These are phyloP conservation scores for Fusarium tjaetaba DNA, from an alignment of 2,329 filamentous ascomycete species.

Conservation along the genomic window DNA sequence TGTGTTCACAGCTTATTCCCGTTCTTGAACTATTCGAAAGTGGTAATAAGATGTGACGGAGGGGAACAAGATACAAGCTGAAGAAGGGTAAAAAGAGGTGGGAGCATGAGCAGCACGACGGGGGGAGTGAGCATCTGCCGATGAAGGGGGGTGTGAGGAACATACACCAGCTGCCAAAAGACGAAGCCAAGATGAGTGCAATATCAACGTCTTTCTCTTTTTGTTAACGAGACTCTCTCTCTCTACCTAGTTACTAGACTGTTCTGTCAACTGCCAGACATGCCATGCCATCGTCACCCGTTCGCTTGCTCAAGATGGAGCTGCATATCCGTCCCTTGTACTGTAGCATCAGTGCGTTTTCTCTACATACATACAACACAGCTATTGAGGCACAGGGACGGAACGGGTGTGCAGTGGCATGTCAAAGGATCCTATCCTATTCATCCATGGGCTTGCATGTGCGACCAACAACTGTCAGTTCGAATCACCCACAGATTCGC, in stretches of 20 bases:
- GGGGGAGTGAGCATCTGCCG: constrained; percentile 14
- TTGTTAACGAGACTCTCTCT: neutral
- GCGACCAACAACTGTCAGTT: constrained; percentile 28
- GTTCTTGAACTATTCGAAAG: constrained; percentile 3
- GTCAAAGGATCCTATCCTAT: constrained; percentile 15
- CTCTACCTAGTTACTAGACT: neutral
- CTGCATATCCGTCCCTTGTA: constrained; percentile 24
- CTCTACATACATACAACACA: neutral
- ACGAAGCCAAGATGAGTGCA: constrained; percentile 4
- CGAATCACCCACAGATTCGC: constrained; percentile 9
- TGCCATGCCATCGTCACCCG: neutral
- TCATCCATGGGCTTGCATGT: constrained; percentile 11
- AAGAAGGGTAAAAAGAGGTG: constrained; percentile 5
- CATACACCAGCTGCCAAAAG: neutral
- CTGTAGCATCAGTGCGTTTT: constrained; percentile 26
- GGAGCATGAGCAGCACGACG: constrained; percentile 6
- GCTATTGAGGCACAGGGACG: constrained; percentile 12
- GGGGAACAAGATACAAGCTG: constrained; percentile 2
- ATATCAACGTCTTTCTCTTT: neutral
- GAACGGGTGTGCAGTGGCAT: constrained; percentile 18
- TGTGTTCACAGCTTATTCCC: neutral
- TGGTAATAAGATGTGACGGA: constrained; percentile 14
- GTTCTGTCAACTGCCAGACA: constrained; percentile 3
- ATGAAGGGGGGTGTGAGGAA: constrained; percentile 2
- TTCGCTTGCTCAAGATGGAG: constrained; percentile 28